Evolutionary conservation across 768 basidiomycete genomes (phyloP), one percentile per base, ranked within the genome.

Genomic region (Dictyophora rubrovolvata): DNA sequence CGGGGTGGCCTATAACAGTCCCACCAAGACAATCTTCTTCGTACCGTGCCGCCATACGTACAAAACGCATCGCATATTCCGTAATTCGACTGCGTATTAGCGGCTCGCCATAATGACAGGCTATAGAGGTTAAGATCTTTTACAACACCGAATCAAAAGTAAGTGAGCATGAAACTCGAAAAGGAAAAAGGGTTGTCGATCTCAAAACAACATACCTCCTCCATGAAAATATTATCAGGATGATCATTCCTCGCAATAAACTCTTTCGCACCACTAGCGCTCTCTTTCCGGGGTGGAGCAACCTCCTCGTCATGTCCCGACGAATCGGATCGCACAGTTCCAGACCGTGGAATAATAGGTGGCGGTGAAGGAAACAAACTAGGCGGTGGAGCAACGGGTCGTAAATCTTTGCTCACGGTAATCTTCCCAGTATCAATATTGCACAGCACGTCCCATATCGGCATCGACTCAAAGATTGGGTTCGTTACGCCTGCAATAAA

Each of bases 401-500:
- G 79, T 47, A 98, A 88, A 63, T 97, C 89, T 69, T 86, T 94
- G 42, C 89, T 85, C 14, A 98, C 86, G 1, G 85, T 85, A 60
- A 99, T 89, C 37, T 82, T 84, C 10, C 91, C 91, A 0, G 84
- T 82, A 52, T 90, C 87, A 62, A 97, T 84, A 68, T 98, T 93
- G 69, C 95, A 89, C 46, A 97, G 75, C 8, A 99, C 75, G 70
- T 99, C 96, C 96, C 96, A 99, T 12, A 82, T 79, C 0, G 85
- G 83, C 0, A 87, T 81, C 1, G 86, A 77, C 66, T 95, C 92
- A 71, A 97, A 97, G 50, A 97, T 93, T 1, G 94, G 96, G 66
- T 99, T 99, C 1, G 91, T 94, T 2, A 98, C 95, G 1, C 96
- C 96, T 10, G 94, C 96, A 55, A 99, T 93, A 68, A 86, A 99